phyloP scores from a whole-genome alignment of 1,139 yeast species.

The Debaryomycetaceae sp. region DNA sequence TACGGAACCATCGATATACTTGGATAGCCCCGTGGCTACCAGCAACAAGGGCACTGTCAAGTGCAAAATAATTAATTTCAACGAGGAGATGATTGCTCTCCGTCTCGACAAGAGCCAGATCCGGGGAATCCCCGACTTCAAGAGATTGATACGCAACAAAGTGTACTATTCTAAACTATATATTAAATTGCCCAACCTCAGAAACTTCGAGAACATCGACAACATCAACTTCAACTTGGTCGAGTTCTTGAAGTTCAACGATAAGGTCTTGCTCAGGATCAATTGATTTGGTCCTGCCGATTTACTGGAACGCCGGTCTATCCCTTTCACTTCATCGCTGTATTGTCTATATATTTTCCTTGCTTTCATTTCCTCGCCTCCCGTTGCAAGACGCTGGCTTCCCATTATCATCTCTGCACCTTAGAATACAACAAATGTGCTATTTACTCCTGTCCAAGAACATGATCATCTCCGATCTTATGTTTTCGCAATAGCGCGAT shows the following conservation, averaged over 20 bases:
- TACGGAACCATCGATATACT: not conserved
- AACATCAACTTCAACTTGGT: constrained; percentile 19
- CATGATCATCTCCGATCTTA: too few relatives aligned
- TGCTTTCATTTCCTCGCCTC: not conserved
- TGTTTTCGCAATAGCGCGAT: too few relatives aligned
- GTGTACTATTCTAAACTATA: constrained; percentile 25
- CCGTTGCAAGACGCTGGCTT: not conserved
- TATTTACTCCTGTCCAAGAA: too few relatives aligned
- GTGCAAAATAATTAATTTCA: constrained; percentile 28
- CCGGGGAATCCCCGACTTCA: constrained; percentile 24
- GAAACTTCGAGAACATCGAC: constrained; percentile 26
- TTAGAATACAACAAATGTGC: not conserved
- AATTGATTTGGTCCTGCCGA: constrained; percentile 2
- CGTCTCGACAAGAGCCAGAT: constrained; percentile 25
- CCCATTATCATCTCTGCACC: not conserved
- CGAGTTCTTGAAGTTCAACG: constrained; percentile 20
- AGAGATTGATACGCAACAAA: constrained; percentile 24
- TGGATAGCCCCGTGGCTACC: not conserved
- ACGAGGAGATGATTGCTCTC: constrained; percentile 27
- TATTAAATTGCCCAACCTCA: constrained; percentile 24
- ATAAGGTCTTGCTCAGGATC: constrained; percentile 18
- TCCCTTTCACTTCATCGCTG: not conserved
- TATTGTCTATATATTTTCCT: constrained; percentile 8
- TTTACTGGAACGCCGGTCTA: too few relatives aligned
- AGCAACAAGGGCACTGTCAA: constrained; percentile 14